phyloP scores from a whole-genome alignment of 192 early-diverging fungal genomes.

The Pilobolus umbonatus region DNA sequence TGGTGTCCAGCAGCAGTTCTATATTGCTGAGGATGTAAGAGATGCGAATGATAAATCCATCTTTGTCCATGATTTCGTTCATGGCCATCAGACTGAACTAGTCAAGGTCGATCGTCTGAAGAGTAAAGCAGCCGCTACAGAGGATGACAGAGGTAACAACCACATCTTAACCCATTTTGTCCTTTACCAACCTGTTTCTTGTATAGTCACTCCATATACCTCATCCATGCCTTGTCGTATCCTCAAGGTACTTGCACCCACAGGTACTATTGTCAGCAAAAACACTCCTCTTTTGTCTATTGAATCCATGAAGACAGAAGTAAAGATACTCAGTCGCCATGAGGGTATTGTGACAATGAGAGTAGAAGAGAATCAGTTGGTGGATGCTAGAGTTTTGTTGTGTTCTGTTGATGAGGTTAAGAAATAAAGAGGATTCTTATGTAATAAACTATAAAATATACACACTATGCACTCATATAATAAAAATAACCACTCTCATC shows the following conservation, averaged over 20 bases:
- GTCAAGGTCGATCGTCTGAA: constrained; percentile 39
- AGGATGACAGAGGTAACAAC: constrained; percentile 37
- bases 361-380: constrained; percentile 55
- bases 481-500: not conserved
- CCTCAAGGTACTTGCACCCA: constrained; percentile 48
- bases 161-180: not conserved
- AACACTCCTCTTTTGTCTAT: constrained; percentile 55
- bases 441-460: no score
- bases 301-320: constrained; percentile 66
- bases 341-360: constrained; percentile 49
- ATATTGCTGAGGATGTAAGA: constrained; percentile 37
- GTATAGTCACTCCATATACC: constrained; percentile 47
- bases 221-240: constrained; percentile 62
- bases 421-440: not conserved
- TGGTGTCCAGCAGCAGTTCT: constrained; percentile 42
- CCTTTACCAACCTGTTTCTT: not conserved
- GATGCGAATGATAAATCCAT: constrained; percentile 33
- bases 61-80: constrained; percentile 47
- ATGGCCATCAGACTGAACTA: constrained; percentile 43
- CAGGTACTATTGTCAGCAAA: constrained; percentile 48
- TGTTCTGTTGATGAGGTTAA: constrained; percentile 40
- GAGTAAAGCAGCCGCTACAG: constrained; percentile 32
- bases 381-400: constrained; percentile 52
- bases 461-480: not conserved
- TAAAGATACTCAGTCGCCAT: constrained; percentile 49